phyloP scores from a whole-genome alignment of 805 yeast species.

The Saccharomycopsis vini region DNA sequence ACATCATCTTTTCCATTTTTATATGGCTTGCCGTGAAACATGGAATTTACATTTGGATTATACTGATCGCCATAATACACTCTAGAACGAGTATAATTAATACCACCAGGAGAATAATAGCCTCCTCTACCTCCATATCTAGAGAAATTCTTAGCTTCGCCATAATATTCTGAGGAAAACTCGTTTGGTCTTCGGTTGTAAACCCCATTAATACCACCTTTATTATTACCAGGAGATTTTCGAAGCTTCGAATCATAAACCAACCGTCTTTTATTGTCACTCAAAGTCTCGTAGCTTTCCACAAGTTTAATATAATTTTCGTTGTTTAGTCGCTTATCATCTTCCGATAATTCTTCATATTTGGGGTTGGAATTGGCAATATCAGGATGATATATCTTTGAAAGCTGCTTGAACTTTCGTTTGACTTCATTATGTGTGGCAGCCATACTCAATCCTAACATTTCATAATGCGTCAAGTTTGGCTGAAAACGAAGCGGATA shows the following conservation, averaged over 20 bases:
- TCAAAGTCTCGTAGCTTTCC: slow-evolving; percentile 35
- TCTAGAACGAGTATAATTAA: slow-evolving; percentile 18
- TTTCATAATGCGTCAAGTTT: slow-evolving; percentile 7
- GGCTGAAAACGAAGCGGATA: too few species aligned
- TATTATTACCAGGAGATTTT: slow-evolving; percentile 10
- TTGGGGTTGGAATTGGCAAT: slow-evolving; percentile 22
- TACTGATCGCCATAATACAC: slow-evolving; percentile 21
- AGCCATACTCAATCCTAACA: slow-evolving; percentile 10
- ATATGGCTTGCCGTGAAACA: slow-evolving; percentile 33
- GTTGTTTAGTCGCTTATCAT: slow-evolving; percentile 30
- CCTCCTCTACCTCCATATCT: slow-evolving; percentile 16
- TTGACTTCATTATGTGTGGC: slow-evolving; percentile 34
- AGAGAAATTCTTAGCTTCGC: slow-evolving; percentile 31
- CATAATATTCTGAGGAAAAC: slow-evolving; percentile 28
- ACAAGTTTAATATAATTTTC: slow-evolving; percentile 32
- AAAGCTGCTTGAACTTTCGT: slow-evolving; percentile 32
- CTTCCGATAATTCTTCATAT: slow-evolving; percentile 26
- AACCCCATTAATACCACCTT: background rate
- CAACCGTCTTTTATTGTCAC: slow-evolving; percentile 29
- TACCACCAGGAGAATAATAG: slow-evolving; percentile 17
- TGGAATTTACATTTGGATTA: background rate
- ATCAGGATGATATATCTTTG: slow-evolving; percentile 38
- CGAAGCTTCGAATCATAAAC: slow-evolving; percentile 29
- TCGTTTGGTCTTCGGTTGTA: background rate
- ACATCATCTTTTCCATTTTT: slow-evolving; percentile 30